phyloP scores from a whole-genome alignment of 257 asterid genomes.

The Verbena officinalis region DNA sequence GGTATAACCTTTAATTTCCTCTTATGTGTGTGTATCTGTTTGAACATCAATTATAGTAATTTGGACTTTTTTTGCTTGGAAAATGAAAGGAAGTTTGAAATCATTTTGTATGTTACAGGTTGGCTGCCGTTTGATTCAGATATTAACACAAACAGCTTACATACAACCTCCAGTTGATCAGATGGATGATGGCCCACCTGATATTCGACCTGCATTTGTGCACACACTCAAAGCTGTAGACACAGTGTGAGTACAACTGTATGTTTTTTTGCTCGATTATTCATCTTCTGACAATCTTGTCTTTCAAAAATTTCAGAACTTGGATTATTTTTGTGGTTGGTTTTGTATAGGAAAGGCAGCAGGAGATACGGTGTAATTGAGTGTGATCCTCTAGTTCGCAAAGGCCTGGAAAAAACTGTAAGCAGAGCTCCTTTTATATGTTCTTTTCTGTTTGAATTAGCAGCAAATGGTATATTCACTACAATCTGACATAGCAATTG shows the following conservation, averaged over 20 bases:
- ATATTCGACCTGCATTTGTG: conserved; percentile 89
- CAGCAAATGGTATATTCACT: neutral
- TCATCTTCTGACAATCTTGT: conserved; percentile 9
- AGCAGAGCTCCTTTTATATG: conserved; percentile 28
- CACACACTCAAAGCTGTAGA: conserved; percentile 77
- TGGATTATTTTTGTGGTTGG: conserved; percentile 13
- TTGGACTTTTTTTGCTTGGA: conserved; percentile 21
- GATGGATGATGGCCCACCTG: conserved; percentile 74
- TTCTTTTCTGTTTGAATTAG: neutral
- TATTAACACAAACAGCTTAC: conserved; percentile 78
- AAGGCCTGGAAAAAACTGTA: conserved; percentile 95
- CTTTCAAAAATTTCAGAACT: conserved; percentile 16
- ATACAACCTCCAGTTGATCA: conserved; percentile 85
- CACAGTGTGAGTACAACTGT: conserved; percentile 58
- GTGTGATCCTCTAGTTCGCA: conserved; percentile 92
- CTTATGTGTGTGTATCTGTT: neutral
- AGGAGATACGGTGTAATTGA: conserved; percentile 94
- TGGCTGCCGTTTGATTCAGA: conserved; percentile 87
- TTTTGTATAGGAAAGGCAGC: conserved; percentile 54
- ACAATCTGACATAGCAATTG: neutral
- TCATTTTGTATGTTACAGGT: conserved; percentile 53
- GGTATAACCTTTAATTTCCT: conserved; percentile 40
- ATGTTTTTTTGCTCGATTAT: conserved; percentile 4
- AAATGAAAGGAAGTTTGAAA: conserved; percentile 19
- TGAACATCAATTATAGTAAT: conserved; percentile 6